These are phyloP conservation scores for Populus nigra DNA, from an alignment of 345 rosid genomes.

Conservation along the genomic window DNA sequence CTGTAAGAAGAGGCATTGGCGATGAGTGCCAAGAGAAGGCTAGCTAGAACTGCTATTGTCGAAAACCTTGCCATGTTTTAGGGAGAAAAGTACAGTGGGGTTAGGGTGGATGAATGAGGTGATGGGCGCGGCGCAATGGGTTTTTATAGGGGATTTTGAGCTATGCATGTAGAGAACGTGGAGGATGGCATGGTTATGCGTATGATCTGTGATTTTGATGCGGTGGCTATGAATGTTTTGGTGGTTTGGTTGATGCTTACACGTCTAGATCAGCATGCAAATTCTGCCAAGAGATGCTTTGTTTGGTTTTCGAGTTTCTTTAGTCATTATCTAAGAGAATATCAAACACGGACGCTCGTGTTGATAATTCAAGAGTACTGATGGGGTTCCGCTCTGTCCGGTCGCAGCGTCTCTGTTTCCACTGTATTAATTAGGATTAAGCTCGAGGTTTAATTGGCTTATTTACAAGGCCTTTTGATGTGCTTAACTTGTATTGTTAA, in stretches of 20 bases:
- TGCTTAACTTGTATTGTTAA: no score
- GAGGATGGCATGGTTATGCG: background rate
- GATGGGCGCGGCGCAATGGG: background rate
- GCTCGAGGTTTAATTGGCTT: no score
- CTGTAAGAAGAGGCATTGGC: background rate
- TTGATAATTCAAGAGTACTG: no score
- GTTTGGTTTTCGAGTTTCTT: no score
- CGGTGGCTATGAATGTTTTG: background rate
- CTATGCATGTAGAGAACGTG: constrained; percentile 1
- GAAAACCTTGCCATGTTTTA: background rate
- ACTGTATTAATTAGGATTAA: no score
- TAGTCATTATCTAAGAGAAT: no score
- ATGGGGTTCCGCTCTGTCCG: no score
- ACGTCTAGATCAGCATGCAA: constrained; percentile 4
- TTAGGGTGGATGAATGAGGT: background rate
- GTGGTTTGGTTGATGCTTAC: background rate
- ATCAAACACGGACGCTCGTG: no score
- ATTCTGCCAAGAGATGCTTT: background rate
- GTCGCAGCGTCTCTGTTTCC: no score
- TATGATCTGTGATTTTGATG: background rate
- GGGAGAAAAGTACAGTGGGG: background rate
- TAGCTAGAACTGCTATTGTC: background rate
- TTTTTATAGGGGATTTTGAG: background rate
- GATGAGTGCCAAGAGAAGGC: background rate
- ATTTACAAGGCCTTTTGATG: no score